Base-by-base conservation (phyloP, 805 yeast species). In the Cyberlindnera saturnus region DNA sequence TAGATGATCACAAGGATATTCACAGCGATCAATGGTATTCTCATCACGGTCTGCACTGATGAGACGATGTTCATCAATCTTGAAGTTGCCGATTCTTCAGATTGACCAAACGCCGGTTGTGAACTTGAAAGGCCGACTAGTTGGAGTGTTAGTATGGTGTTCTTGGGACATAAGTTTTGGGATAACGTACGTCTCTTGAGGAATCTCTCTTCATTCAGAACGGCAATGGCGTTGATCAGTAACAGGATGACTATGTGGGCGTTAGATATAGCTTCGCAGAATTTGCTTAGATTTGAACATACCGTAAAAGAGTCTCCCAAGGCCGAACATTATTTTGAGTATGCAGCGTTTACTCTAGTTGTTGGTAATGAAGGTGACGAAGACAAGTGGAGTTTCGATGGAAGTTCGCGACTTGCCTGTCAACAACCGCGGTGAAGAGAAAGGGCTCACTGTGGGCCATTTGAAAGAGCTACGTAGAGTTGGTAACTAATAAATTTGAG, bases 201-300 rank as follows among this genome's bases (percentile, higher is more conserved):
- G 55, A 86, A 86, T 45, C 95, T 67, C 55, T 86, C 93, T 54
- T 86, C 95, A 59, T 84, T 83, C 41, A 86, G 71, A 31, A 86
- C 82, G 0, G 93, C 93, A 26, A 86, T 75, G 0, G 91, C 78
- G 60, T 86, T 86, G 38, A 84, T 74, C 44, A 84, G 64, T 32
- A 86, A 60, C 16, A 79, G 62, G 6, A 73, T 63, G 35, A 71
- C 62, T 58, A 17, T 3, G 32, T 10, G 6, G 11, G 28, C n/a
- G 42, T 36, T 38, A 37, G 44, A 40, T n/a, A n/a, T 16, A 7
- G 8, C 18, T 28, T 6, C n/a, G 9, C 1, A 15, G 6, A 4
- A 2, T 8, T 35, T 3, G 28, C 6, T 13, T 23, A 23, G 19
- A 35, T 6, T 26, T 3, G 20, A 4, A 41, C 57, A 5, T 38